These are phyloP conservation scores for Ophiostoma australiae DNA, from an alignment of 2,329 filamentous ascomycete genomes.

Conservation along the genomic window DNA sequence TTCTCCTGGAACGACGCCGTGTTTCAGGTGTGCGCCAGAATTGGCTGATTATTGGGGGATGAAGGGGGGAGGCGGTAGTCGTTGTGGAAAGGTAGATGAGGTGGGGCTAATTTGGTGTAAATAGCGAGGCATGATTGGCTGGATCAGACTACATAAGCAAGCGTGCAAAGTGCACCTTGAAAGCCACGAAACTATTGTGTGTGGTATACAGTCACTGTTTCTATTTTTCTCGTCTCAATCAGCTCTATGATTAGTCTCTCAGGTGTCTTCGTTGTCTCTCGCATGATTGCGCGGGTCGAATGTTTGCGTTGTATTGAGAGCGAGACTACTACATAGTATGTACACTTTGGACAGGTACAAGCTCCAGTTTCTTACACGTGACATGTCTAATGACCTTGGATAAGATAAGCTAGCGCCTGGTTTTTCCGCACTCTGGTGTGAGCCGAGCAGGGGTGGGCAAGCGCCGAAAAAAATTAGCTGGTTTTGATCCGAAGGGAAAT, in stretches of 20 bases:
- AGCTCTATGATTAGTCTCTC: not conserved
- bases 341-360: no score
- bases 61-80: not conserved
- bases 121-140: not conserved
- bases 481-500: slow-evolving; percentile 19
- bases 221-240: not conserved
- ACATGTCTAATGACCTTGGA: not conserved
- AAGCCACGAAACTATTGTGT: not conserved
- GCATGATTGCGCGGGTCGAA: not conserved
- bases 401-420: slow-evolving; percentile 21
- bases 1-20: slow-evolving; percentile 26
- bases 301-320: not conserved
- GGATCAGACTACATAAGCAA: not conserved
- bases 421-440: slow-evolving; percentile 20
- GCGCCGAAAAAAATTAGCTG: slow-evolving; percentile 25
- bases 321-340: not conserved
- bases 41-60: not conserved
- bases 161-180: not conserved
- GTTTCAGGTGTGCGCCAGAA: slow-evolving; percentile 48
- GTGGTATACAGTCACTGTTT: not conserved
- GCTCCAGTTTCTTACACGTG: not conserved
- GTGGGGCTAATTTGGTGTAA: not conserved
- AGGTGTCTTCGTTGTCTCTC: not conserved
- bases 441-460: slow-evolving; percentile 7
- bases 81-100: not conserved